Evolutionary conservation across 768 basidiomycete genomes (phyloP).

Genomic region (Podaxis sp.): DNA sequence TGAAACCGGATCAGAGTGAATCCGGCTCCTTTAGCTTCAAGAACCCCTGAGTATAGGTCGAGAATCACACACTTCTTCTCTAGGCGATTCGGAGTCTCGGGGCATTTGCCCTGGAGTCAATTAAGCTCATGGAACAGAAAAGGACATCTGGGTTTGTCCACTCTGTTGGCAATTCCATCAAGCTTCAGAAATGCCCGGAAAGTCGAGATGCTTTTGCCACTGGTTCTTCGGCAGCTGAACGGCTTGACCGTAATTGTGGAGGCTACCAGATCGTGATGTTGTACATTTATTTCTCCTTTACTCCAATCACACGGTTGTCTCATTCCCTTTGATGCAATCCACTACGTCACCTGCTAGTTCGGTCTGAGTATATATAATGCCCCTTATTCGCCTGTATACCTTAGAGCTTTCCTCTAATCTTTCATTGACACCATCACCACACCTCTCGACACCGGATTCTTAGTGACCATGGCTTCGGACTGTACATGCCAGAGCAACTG

Average conservation of each 20-base stretch:
- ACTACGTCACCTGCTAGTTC: not conserved
- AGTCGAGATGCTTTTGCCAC: too few relatives aligned
- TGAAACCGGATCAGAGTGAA: not conserved
- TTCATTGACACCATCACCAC: not conserved
- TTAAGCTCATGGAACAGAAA: too few relatives aligned
- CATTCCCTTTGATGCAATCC: not conserved
- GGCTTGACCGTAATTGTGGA: not conserved
- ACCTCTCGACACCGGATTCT: not conserved
- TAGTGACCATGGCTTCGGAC: not conserved
- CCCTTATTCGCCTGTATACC: not conserved
- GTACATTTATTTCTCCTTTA: not conserved
- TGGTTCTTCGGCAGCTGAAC: too few relatives aligned
- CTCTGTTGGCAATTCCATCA: too few relatives aligned
- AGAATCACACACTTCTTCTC: too few relatives aligned
- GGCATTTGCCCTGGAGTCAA: too few relatives aligned
- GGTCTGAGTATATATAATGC: not conserved
- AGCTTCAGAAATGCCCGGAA: too few relatives aligned
- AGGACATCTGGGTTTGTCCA: too few relatives aligned
- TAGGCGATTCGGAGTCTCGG: too few relatives aligned
- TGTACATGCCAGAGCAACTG: slow-evolving; percentile 2
- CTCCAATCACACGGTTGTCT: not conserved
- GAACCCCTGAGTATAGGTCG: too few relatives aligned
- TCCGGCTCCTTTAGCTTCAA: too few relatives aligned
- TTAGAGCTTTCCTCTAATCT: not conserved
- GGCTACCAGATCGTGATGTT: not conserved